phyloP scores from a whole-genome alignment of 345 rosid species.

The Arabidopsis arenosa region DNA sequence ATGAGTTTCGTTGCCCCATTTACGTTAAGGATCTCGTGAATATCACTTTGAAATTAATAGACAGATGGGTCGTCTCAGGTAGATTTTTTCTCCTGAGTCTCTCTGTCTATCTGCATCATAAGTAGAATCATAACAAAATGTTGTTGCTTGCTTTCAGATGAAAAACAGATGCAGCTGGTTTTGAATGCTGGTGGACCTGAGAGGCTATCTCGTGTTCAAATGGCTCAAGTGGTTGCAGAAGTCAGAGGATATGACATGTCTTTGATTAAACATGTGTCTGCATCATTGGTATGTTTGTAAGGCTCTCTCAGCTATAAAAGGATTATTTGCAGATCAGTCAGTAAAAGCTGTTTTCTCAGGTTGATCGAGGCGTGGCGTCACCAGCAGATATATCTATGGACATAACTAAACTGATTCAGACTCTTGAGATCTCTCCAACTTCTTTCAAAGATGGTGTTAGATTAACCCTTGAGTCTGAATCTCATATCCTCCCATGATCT shows the following conservation, averaged over 20 bases:
- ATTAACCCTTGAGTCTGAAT: slow-evolving; percentile 60
- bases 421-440: slow-evolving; percentile 58
- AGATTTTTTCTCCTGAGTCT: not conserved
- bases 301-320: not conserved
- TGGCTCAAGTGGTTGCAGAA: slow-evolving; percentile 82
- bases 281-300: slow-evolving; percentile 61
- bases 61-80: slow-evolving; percentile 72
- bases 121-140: slow-evolving; percentile 19
- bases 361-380: slow-evolving; percentile 74
- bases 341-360: slow-evolving; percentile 48
- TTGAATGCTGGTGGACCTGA: slow-evolving; percentile 88
- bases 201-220: slow-evolving; percentile 83
- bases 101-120: not conserved
- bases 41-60: slow-evolving; percentile 51
- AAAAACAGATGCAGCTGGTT: slow-evolving; percentile 65
- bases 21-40: slow-evolving; percentile 78
- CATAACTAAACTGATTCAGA: slow-evolving; percentile 64
- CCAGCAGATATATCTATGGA: slow-evolving; percentile 96
- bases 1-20: slow-evolving; percentile 91
- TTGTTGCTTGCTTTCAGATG: slow-evolving; percentile 50
- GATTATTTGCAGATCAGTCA: not conserved
- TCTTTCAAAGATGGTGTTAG: slow-evolving; percentile 69
- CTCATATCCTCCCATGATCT: not conserved
- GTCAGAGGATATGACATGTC: slow-evolving; percentile 64
- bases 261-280: slow-evolving; percentile 70